phyloP scores from a whole-genome alignment of 1,284 basidiomycete genomes.

The Ceratobasidium sp. region DNA sequence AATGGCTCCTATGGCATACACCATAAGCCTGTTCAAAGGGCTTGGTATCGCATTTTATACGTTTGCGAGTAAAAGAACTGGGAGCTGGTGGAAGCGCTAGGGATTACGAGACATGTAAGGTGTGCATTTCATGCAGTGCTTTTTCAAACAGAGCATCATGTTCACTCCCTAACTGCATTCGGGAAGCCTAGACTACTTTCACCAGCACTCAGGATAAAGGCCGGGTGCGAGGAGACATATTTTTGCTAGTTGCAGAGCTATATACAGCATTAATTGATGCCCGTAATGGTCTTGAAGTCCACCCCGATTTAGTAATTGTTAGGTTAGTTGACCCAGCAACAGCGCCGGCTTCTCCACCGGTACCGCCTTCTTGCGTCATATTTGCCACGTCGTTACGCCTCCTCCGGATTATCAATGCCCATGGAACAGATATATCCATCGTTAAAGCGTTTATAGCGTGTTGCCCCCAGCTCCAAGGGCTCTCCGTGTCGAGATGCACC shows the following conservation, averaged over 20 bases:
- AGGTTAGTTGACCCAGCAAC: too few relatives aligned
- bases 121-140: background rate
- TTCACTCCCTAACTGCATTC: background rate
- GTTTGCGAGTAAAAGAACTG: too few relatives aligned
- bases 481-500: conserved; percentile 31
- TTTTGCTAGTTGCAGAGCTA: background rate
- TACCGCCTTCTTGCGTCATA: conserved; percentile 27
- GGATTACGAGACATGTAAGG: too few relatives aligned
- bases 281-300: conserved; percentile 6
- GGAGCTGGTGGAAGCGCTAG: too few relatives aligned
- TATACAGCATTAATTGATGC: conserved; percentile 19
- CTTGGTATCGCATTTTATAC: too few relatives aligned
- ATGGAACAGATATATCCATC: conserved; percentile 31
- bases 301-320: background rate
- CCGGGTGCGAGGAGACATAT: background rate
- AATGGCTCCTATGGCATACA: too few relatives aligned
- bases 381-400: conserved; percentile 24
- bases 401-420: conserved; percentile 21
- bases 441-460: conserved; percentile 12
- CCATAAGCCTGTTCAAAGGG: too few relatives aligned
- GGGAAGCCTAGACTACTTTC: conserved; percentile 5
- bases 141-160: background rate
- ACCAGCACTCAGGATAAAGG: background rate
- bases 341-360: conserved; percentile 6
- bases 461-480: conserved; percentile 27